These are phyloP conservation scores for Pseudocercospora fuligena DNA, from an alignment of 2,329 filamentous ascomycete genomes.

Conservation along the genomic window DNA sequence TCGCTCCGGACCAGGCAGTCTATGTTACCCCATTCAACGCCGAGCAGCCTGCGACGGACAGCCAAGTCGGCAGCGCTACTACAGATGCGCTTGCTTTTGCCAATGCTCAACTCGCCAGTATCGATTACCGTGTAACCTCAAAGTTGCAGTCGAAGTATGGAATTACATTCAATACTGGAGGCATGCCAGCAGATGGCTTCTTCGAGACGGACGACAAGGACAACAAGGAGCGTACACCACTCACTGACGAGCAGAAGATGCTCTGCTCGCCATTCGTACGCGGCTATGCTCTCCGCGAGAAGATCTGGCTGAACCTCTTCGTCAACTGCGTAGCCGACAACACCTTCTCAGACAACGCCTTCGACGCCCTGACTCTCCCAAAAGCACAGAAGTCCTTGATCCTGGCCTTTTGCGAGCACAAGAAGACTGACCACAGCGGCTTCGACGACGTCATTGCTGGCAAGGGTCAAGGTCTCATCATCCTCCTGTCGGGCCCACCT, in stretches of 20 bases:
- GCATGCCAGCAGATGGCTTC: conserved; percentile 43
- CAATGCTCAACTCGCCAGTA: conserved; percentile 29
- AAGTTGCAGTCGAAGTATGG: background rate
- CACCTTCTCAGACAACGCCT: conserved; percentile 52
- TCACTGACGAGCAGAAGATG: conserved; percentile 42
- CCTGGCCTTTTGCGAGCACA: conserved; percentile 52
- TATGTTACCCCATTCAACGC: conserved; percentile 40
- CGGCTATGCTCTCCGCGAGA: conserved; percentile 48
- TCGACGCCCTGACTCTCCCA: conserved; percentile 55
- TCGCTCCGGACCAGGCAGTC: conserved; percentile 50
- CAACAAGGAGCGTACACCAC: conserved; percentile 23
- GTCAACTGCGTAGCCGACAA: conserved; percentile 49
- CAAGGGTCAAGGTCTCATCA: conserved; percentile 58
- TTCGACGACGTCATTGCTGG: conserved; percentile 59
- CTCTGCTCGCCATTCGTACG: conserved; percentile 40
- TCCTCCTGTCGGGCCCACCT: conserved; percentile 54
- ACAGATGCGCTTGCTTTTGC: background rate
- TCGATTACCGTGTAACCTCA: background rate
- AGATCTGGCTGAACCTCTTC: conserved; percentile 49
- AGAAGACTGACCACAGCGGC: conserved; percentile 43
- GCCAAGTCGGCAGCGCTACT: background rate
- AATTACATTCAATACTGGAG: conserved; percentile 27
- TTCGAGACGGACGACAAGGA: conserved; percentile 32
- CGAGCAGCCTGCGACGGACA: background rate
- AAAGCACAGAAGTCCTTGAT: conserved; percentile 54